Percentiles rank a stretch among this genome's conserved stretches.
These are phyloP conservation scores for Solanum sejunctum DNA, from an alignment of 257 asterid species.

Conservation along the genomic window DNA sequence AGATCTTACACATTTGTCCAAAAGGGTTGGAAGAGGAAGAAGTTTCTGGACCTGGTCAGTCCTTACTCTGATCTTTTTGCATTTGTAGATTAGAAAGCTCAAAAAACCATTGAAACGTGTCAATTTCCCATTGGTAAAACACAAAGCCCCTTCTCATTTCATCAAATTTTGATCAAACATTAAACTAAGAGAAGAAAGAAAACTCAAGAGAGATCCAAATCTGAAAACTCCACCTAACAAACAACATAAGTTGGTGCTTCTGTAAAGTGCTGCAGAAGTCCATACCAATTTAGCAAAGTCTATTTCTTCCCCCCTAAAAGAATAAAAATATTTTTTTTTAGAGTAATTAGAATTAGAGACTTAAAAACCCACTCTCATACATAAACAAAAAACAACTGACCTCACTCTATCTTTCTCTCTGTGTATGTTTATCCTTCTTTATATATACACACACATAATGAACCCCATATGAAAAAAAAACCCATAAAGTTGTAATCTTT, in stretches of 20 bases:
- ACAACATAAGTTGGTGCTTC: background rate
- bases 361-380: background rate
- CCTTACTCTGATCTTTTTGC: background rate
- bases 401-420: background rate
- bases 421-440: background rate
- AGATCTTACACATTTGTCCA: slow-evolving; percentile 70
- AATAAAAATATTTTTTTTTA: background rate
- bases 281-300: background rate
- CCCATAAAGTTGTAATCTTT: background rate
- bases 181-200: background rate
- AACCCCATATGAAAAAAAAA: background rate
- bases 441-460: background rate
- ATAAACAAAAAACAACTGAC: background rate
- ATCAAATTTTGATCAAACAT: background rate
- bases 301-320: background rate
- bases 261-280: background rate
- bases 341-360: background rate
- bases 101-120: slow-evolving; percentile 36
- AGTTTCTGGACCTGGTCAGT: slow-evolving; percentile 25
- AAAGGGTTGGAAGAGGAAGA: slow-evolving; percentile 18
- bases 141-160: background rate
- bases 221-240: background rate
- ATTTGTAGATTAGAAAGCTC: background rate
- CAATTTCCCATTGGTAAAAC: slow-evolving; percentile 28
- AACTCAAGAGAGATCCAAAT: background rate